Percentiles rank a stretch among this genome's conserved stretches.
These are phyloP conservation scores for Trametes cubensis DNA, from an alignment of 768 basidiomycete genomes.

Conservation along the genomic window DNA sequence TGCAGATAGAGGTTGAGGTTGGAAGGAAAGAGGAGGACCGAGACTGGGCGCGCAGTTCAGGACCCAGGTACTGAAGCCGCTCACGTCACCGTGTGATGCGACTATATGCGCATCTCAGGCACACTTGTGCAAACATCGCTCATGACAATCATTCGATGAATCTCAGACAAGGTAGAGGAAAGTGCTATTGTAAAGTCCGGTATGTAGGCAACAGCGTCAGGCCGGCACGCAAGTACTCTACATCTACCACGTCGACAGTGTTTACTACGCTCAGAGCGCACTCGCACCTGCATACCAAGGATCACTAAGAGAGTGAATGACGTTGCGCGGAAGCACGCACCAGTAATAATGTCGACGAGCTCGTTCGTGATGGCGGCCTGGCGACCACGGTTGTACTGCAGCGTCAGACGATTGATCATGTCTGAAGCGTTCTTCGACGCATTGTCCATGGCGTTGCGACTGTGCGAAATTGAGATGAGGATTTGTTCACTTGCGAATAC, in stretches of 20 bases:
- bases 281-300: slow-evolving; percentile 45
- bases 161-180: slow-evolving; percentile 4
- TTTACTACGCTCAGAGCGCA: slow-evolving; percentile 38
- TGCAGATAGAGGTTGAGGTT: not conserved
- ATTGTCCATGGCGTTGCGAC: slow-evolving; percentile 99
- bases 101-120: not conserved
- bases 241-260: slow-evolving; percentile 5
- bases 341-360: slow-evolving; percentile 89
- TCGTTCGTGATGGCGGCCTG: slow-evolving; percentile 98
- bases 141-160: not conserved
- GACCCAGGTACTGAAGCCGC: slow-evolving; percentile 7
- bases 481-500: not conserved
- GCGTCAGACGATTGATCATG: slow-evolving; percentile 85
- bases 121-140: not conserved
- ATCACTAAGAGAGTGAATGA: not conserved
- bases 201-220: slow-evolving; percentile 13
- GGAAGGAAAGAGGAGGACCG: not conserved
- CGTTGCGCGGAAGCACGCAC: slow-evolving; percentile 42
- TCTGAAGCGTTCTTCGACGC: slow-evolving; percentile 97
- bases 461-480: slow-evolving; percentile 30
- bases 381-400: slow-evolving; percentile 98
- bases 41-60: not conserved
- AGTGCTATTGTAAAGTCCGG: slow-evolving; percentile 18
- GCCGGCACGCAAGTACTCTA: slow-evolving; percentile 16
- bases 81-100: slow-evolving; percentile 17